A percentile compares a stretch with the other conserved stretches of the same genome.
phyloP scores from a whole-genome alignment of 352 stramenopile species.

The Peronospora farinosa region DNA sequence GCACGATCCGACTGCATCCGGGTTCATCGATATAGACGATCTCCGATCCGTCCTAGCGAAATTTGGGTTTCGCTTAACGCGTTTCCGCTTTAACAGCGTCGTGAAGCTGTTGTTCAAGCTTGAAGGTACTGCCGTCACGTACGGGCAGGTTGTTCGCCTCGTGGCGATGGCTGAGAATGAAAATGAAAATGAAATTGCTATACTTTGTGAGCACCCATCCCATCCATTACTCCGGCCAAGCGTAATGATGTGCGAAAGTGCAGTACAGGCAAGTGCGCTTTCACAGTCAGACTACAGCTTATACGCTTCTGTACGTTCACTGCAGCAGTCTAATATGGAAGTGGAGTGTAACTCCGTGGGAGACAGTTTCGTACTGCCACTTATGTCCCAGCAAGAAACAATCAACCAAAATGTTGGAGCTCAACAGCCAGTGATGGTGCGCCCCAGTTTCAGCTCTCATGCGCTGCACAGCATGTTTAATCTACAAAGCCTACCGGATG shows the following conservation, averaged over 20 bases:
- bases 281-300: slow-evolving; percentile 30
- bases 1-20: slow-evolving; percentile 20
- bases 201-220: slow-evolving; percentile 1
- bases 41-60: slow-evolving; percentile 33
- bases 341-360: slow-evolving; percentile 8
- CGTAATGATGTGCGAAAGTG: slow-evolving; percentile 18
- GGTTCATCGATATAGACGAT: slow-evolving; percentile 39
- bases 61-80: slow-evolving; percentile 45
- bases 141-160: slow-evolving; percentile 38
- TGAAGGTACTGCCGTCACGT: slow-evolving; percentile 32
- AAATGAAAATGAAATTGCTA: slow-evolving; percentile 16
- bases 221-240: slow-evolving; percentile 22
- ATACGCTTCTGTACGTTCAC: slow-evolving; percentile 16
- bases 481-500: slow-evolving; percentile 10
- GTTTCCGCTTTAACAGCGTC: slow-evolving; percentile 59
- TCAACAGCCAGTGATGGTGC: background rate
- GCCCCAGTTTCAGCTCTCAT: slow-evolving; percentile 17
- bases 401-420: background rate
- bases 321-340: background rate
- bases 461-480: slow-evolving; percentile 28
- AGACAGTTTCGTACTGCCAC: slow-evolving; percentile 7
- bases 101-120: slow-evolving; percentile 46
- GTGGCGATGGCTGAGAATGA: slow-evolving; percentile 32
- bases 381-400: slow-evolving; percentile 3
- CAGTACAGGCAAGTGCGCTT: slow-evolving; percentile 16